Conservation (phyloP, 2,329 filamentous ascomycete species). For the Calonectria pseudoturangicola region DNA sequence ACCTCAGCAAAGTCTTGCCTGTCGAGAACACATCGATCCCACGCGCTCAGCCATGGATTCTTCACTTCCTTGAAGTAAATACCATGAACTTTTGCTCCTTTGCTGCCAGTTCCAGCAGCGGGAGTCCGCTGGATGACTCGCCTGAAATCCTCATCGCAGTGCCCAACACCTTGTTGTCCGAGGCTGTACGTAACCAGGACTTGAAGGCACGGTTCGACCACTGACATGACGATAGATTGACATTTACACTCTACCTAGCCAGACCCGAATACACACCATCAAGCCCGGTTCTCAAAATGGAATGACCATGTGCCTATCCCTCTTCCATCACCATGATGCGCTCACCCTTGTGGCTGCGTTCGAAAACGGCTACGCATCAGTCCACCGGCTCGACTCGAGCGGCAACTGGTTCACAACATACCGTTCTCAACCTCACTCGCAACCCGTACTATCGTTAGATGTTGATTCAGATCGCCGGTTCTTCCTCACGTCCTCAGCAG, state of each 20-base stretch:
- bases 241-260: slow-evolving; percentile 87
- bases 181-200: slow-evolving; percentile 71
- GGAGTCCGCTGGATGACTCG: slow-evolving; percentile 48
- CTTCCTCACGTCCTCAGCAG: slow-evolving; percentile 89
- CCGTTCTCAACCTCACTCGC: slow-evolving; percentile 80
- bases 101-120: slow-evolving; percentile 71
- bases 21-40: slow-evolving; percentile 74
- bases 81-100: slow-evolving; percentile 97
- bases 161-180: slow-evolving; percentile 84
- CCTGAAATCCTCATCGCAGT: slow-evolving; percentile 82
- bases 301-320: slow-evolving; percentile 90
- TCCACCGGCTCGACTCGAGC: slow-evolving; percentile 71
- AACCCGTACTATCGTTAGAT: slow-evolving; percentile 87
- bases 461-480: slow-evolving; percentile 69
- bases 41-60: slow-evolving; percentile 85
- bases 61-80: slow-evolving; percentile 89
- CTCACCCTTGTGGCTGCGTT: slow-evolving; percentile 85
- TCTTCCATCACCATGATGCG: slow-evolving; percentile 70
- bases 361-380: slow-evolving; percentile 86
- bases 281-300: slow-evolving; percentile 73
- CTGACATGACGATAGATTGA: slow-evolving; percentile 74
- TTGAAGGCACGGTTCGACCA: neutral
- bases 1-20: slow-evolving; percentile 81
- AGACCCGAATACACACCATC: slow-evolving; percentile 78
- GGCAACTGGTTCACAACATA: slow-evolving; percentile 74